Conservation (phyloP, 768 basidiomycete species). For the Naematelia aurantialba region DNA sequence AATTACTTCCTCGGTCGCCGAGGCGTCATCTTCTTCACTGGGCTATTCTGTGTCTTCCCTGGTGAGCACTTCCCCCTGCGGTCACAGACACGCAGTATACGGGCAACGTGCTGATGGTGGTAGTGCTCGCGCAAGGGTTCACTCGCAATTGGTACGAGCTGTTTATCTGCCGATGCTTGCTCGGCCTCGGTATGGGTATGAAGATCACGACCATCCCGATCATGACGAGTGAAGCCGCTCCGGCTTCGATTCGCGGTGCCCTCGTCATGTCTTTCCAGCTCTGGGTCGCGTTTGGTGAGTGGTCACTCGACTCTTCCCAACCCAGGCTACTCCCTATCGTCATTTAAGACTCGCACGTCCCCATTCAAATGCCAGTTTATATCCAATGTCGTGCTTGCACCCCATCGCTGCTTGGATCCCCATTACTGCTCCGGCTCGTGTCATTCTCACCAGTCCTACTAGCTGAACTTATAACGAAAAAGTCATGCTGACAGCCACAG, state of each 20-base stretch:
- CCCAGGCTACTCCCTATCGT: too few species aligned
- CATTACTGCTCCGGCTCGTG: too few species aligned
- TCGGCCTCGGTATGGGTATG: slow-evolving; percentile 47
- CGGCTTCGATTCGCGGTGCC: slow-evolving; percentile 79
- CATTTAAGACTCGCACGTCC: too few species aligned
- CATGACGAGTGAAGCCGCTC: slow-evolving; percentile 72
- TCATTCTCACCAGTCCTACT: slow-evolving; percentile 15
- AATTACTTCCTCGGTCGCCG: slow-evolving; percentile 62
- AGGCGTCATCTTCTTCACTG: slow-evolving; percentile 59
- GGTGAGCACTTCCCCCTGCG: not conserved
- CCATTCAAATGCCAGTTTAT: too few species aligned
- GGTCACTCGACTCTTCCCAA: slow-evolving; percentile 49
- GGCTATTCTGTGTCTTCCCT: slow-evolving; percentile 22
- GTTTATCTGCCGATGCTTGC: slow-evolving; percentile 31
- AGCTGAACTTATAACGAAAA: slow-evolving; percentile 33
- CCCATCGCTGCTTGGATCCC: too few species aligned
- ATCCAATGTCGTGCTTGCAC: too few species aligned
- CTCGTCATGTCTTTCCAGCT: slow-evolving; percentile 81
- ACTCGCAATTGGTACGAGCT: slow-evolving; percentile 38
- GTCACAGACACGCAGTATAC: slow-evolving; percentile 57
- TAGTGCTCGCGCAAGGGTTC: slow-evolving; percentile 49
- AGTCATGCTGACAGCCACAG: slow-evolving; percentile 25
- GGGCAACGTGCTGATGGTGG: slow-evolving; percentile 67
- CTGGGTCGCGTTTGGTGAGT: slow-evolving; percentile 41
- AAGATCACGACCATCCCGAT: slow-evolving; percentile 58